phyloP scores from a whole-genome alignment of 345 rosid genomes.

The Sisymbrium altissimum region DNA sequence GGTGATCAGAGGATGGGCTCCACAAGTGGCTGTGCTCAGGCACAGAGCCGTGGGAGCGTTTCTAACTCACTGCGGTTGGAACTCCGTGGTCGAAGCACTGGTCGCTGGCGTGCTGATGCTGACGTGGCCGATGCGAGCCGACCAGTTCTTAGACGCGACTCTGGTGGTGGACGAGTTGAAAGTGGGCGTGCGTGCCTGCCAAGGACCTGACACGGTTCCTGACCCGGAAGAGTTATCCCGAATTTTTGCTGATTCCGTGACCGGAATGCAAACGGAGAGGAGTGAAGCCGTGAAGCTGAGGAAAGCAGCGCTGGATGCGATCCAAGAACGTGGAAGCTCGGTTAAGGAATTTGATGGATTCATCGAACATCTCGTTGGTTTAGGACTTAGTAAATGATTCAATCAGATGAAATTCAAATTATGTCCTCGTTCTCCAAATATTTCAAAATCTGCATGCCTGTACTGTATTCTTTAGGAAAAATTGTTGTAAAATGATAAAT shows the following conservation, averaged over 20 bases:
- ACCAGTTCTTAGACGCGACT: slow-evolving; percentile 48
- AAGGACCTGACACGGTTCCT: slow-evolving; percentile 41
- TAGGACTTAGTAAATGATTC: background rate
- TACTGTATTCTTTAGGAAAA: background rate
- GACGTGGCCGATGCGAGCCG: slow-evolving; percentile 67
- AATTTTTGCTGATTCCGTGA: slow-evolving; percentile 35
- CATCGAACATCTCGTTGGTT: slow-evolving; percentile 30
- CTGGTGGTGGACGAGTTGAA: slow-evolving; percentile 53
- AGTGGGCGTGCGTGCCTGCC: slow-evolving; percentile 49
- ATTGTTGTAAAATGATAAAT: background rate
- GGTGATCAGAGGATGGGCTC: slow-evolving; percentile 55
- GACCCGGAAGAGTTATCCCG: slow-evolving; percentile 36
- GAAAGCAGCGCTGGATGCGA: slow-evolving; percentile 44
- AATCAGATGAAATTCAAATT: background rate
- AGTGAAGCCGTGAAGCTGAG: slow-evolving; percentile 28
- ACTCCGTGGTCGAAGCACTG: slow-evolving; percentile 52
- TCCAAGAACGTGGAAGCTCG: slow-evolving; percentile 49
- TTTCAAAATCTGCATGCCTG: background rate
- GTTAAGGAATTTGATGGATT: slow-evolving; percentile 42
- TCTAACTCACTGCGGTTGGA: slow-evolving; percentile 73
- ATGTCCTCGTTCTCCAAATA: background rate
- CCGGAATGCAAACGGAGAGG: slow-evolving; percentile 22
- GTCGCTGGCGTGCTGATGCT: slow-evolving; percentile 53
- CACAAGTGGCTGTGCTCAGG: slow-evolving; percentile 42
- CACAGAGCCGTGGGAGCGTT: slow-evolving; percentile 58